These are phyloP conservation scores for Usnea hakonensis DNA, from an alignment of 495 filamentous ascomycete genomes.

Conservation along the genomic window DNA sequence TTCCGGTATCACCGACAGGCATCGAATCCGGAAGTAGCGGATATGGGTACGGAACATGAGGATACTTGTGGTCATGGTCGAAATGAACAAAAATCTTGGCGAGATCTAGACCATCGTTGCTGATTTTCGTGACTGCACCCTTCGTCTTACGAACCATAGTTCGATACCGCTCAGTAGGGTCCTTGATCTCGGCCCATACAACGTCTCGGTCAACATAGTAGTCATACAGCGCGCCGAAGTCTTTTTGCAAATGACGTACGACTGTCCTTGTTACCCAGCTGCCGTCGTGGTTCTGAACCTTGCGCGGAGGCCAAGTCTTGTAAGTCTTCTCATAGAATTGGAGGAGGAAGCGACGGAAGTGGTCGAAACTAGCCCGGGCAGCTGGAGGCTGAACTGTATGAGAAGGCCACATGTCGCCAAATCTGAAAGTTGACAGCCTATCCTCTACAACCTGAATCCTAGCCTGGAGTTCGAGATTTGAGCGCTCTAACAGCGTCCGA, in stretches of 20 bases:
- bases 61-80: constrained; percentile 50
- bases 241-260: constrained; percentile 48
- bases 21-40: constrained; percentile 38
- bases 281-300: constrained; percentile 22
- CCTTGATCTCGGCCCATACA: constrained; percentile 41
- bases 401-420: constrained; percentile 32
- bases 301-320: constrained; percentile 46
- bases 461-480: constrained; percentile 51
- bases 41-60: constrained; percentile 60
- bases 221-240: constrained; percentile 60
- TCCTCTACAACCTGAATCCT: constrained; percentile 51
- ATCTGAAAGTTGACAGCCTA: constrained; percentile 48
- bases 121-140: background rate
- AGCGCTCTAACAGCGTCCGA: constrained; percentile 39
- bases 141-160: background rate
- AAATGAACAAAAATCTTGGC: constrained; percentile 34
- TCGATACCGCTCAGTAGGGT: background rate
- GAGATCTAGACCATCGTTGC: constrained; percentile 5
- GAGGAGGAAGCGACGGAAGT: constrained; percentile 12
- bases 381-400: background rate
- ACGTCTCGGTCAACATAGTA: constrained; percentile 61
- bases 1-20: constrained; percentile 4
- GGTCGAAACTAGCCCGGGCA: constrained; percentile 5
- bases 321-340: constrained; percentile 48
- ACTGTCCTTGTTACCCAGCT: constrained; percentile 52